Evolutionary conservation across 2,329 filamentous ascomycete species (phyloP).

Genomic region (Fusarium acutatum): DNA sequence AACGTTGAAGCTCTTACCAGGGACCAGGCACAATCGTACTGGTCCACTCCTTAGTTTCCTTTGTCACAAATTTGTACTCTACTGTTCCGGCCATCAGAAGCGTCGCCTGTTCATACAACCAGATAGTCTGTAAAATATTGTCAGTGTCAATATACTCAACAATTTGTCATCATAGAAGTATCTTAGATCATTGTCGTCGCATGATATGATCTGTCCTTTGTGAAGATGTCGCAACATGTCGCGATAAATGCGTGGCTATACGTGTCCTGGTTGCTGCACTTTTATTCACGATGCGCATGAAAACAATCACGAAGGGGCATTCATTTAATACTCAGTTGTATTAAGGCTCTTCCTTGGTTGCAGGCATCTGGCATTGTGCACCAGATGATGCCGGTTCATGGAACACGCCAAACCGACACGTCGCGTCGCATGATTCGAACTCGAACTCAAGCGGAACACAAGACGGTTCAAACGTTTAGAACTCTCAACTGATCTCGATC

Average conservation of each 20-base stretch:
- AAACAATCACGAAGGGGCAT: fast-evolving
- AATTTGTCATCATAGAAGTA: too few species aligned
- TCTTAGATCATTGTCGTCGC: too few species aligned
- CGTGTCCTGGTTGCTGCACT: fast-evolving
- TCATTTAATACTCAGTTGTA: fast-evolving
- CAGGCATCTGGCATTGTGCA: fast-evolving
- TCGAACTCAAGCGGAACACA: neutral
- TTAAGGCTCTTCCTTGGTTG: fast-evolving
- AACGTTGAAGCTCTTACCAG: constrained; percentile 18
- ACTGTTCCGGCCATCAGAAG: neutral
- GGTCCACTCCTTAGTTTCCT: constrained; percentile 7
- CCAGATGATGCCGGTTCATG: neutral
- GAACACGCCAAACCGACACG: neutral
- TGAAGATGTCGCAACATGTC: too few species aligned
- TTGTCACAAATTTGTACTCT: neutral
- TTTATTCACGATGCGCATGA: fast-evolving
- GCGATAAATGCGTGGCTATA: neutral
- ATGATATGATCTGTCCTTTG: too few species aligned
- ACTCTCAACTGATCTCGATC: fast-evolving
- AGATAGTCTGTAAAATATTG: neutral
- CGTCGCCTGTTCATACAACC: neutral
- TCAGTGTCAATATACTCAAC: neutral
- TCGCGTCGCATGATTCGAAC: neutral
- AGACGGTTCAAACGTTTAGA: neutral
- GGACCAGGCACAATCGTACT: constrained; percentile 23